phyloP scores from a whole-genome alignment of 306 rosid genomes.

The Lupinus albus region DNA sequence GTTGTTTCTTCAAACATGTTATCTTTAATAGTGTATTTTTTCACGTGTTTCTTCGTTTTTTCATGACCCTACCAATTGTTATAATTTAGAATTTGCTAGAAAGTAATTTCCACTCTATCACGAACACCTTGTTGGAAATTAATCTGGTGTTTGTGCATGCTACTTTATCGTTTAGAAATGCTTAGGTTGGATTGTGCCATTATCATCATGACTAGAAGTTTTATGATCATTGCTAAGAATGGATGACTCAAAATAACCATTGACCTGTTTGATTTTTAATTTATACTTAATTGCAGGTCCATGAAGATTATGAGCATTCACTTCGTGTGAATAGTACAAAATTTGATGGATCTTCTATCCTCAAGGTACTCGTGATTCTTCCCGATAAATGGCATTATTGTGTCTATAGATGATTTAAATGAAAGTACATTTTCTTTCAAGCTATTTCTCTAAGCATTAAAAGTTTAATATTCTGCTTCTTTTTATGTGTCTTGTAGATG shows the following conservation, averaged over 20 bases:
- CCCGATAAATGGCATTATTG: background rate
- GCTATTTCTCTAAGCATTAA: background rate
- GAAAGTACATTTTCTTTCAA: background rate
- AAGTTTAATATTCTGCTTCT: background rate
- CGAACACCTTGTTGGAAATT: constrained; percentile 16
- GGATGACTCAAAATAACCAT: background rate
- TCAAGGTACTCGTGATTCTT: constrained; percentile 61
- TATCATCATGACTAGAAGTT: constrained; percentile 13
- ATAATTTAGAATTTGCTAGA: constrained; percentile 15
- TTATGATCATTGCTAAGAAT: background rate
- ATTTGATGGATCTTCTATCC: constrained; percentile 66
- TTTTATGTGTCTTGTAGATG: background rate
- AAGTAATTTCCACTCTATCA: constrained; percentile 32
- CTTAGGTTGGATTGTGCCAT: constrained; percentile 17
- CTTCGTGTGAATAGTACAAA: constrained; percentile 55
- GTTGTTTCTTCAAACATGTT: constrained; percentile 24
- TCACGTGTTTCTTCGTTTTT: background rate
- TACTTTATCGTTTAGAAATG: background rate
- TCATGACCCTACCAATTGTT: constrained; percentile 22
- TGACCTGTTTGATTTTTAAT: background rate
- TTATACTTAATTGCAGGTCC: constrained; percentile 52
- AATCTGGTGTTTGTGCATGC: background rate
- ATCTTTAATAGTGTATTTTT: constrained; percentile 27
- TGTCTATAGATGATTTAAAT: background rate
- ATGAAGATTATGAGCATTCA: constrained; percentile 50